phyloP scores from a whole-genome alignment of 2,329 filamentous ascomycete species.

The Diplodia sapinea region DNA sequence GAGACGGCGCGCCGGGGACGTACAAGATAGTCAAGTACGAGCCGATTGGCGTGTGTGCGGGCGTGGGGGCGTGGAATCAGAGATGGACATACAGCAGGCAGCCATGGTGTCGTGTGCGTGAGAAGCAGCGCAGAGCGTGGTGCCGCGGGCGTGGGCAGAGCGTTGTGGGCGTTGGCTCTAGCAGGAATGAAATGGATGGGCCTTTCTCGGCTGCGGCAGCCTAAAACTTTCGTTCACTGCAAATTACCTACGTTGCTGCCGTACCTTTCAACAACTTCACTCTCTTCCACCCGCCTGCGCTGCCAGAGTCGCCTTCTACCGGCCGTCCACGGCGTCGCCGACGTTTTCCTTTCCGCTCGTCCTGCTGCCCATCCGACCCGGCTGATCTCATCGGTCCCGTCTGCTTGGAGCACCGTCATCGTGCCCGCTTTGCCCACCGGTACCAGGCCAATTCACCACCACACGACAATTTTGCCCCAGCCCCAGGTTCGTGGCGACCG shows the following conservation, averaged over 20 bases:
- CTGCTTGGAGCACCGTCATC: conserved; percentile 31
- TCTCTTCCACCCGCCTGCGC: conserved; percentile 25
- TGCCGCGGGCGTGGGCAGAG: conserved; percentile 18
- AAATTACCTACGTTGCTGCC: conserved; percentile 25
- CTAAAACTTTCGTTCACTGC: conserved; percentile 29
- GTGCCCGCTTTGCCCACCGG: conserved; percentile 27
- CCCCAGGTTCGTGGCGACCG: conserved; percentile 28
- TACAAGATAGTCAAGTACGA: conserved; percentile 42
- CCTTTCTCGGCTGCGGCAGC: conserved; percentile 11
- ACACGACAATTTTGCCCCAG: conserved; percentile 29
- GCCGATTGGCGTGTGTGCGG: conserved; percentile 41
- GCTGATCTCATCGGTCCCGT: conserved; percentile 26
- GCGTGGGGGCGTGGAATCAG: conserved; percentile 41
- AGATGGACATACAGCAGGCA: background rate
- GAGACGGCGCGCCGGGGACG: conserved; percentile 8
- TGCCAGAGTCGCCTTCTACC: conserved; percentile 23
- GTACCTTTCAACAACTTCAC: conserved; percentile 28
- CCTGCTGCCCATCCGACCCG: conserved; percentile 27
- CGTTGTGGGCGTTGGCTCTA: conserved; percentile 17
- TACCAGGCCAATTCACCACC: conserved; percentile 30
- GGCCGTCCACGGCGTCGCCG: conserved; percentile 28
- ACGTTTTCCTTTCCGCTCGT: conserved; percentile 26
- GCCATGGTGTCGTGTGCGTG: background rate
- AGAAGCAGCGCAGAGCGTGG: background rate
- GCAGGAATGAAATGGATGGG: background rate